Evolutionary conservation across 1,284 basidiomycete genomes (phyloP).

Genomic region (Leccinum pallidistipes): DNA sequence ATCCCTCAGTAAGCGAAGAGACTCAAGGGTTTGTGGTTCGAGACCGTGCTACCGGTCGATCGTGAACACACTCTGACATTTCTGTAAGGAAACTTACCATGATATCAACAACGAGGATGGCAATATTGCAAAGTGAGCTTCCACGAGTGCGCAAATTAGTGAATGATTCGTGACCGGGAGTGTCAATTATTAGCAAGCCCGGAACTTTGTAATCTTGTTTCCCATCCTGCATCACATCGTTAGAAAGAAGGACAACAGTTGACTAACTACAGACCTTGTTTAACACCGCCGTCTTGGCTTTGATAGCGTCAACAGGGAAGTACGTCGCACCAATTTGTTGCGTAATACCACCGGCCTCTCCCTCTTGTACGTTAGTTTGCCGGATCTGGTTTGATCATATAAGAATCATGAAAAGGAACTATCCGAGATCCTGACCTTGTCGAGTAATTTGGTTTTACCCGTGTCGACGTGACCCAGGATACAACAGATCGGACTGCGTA

Average conservation of each 20-base stretch:
- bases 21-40: conserved; percentile 97
- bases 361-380: conserved; percentile 99
- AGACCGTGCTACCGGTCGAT: conserved; percentile 78
- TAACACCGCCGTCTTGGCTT: conserved; percentile 89
- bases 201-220: conserved; percentile 95
- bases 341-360: conserved; percentile 99
- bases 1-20: conserved; percentile 88
- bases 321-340: conserved; percentile 99
- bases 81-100: conserved; percentile 57
- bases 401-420: conserved; percentile 9
- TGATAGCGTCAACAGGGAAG: conserved; percentile 97
- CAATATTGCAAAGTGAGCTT: conserved; percentile 98
- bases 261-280: conserved; percentile 61
- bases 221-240: conserved; percentile 54
- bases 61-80: conserved; percentile 15
- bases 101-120: conserved; percentile 98
- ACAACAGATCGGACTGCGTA: conserved; percentile 98
- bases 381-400: conserved; percentile 68
- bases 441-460: conserved; percentile 97
- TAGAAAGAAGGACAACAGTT: conserved; percentile 2
- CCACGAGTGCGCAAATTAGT: conserved; percentile 96
- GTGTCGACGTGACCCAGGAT: conserved; percentile 99
- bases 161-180: conserved; percentile 99
- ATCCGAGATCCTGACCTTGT: conserved; percentile 67
- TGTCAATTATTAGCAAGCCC: conserved; percentile 96